These are phyloP conservation scores for Fusarium robinianum DNA, from an alignment of 2,329 filamentous ascomycete species.

Conservation along the genomic window DNA sequence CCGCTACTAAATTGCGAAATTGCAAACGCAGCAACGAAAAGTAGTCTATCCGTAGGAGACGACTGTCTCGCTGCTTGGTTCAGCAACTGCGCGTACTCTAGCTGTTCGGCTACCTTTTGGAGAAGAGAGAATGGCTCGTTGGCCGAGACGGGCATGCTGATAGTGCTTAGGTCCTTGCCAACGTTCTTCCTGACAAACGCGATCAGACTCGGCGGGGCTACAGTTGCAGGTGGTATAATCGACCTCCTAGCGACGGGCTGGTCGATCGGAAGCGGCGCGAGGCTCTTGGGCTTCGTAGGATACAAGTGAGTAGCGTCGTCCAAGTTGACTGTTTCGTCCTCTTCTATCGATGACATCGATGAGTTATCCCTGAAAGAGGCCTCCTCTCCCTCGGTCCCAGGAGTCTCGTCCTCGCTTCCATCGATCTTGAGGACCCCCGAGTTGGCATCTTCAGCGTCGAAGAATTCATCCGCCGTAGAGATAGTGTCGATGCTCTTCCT, in stretches of 20 bases:
- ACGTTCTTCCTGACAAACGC: slow-evolving; percentile 96
- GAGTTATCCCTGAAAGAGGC: slow-evolving; percentile 58
- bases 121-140: slow-evolving; percentile 91
- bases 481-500: slow-evolving; percentile 79
- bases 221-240: slow-evolving; percentile 73
- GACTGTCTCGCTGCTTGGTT: slow-evolving; percentile 71
- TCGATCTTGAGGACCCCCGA: slow-evolving; percentile 76
- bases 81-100: slow-evolving; percentile 88
- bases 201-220: slow-evolving; percentile 86
- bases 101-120: slow-evolving; percentile 84
- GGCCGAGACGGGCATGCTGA: slow-evolving; percentile 95
- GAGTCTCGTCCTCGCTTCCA: slow-evolving; percentile 70
- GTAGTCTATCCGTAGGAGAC: slow-evolving; percentile 68
- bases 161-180: slow-evolving; percentile 94
- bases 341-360: slow-evolving; percentile 63
- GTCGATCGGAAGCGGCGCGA: slow-evolving; percentile 76
- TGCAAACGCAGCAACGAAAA: slow-evolving; percentile 89
- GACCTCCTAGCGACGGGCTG: slow-evolving; percentile 67
- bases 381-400: slow-evolving; percentile 60
- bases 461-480: slow-evolving; percentile 84
- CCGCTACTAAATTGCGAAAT: slow-evolving; percentile 82
- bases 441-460: slow-evolving; percentile 74
- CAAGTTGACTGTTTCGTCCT: slow-evolving; percentile 60
- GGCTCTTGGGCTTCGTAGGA: slow-evolving; percentile 73
- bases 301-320: slow-evolving; percentile 69